phyloP scores from a whole-genome alignment of 1,139 yeast genomes.

The Geotrichum reessii region DNA sequence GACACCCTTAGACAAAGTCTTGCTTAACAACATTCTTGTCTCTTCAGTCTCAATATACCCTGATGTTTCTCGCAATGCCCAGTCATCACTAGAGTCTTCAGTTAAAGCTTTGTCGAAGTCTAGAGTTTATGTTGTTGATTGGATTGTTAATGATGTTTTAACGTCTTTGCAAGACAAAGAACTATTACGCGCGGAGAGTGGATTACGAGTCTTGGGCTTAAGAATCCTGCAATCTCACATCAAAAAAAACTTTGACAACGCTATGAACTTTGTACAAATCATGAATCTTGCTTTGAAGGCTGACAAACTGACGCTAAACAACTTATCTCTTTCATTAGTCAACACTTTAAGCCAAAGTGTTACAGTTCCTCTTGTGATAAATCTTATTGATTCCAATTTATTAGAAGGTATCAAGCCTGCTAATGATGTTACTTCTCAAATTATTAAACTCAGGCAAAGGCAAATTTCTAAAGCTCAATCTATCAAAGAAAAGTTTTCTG shows the following conservation, averaged over 20 bases:
- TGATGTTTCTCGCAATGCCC: slow-evolving; percentile 66
- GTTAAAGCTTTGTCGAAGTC: slow-evolving; percentile 73
- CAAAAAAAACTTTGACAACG: slow-evolving; percentile 52
- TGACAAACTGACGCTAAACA: slow-evolving; percentile 44
- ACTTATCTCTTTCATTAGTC: slow-evolving; percentile 32
- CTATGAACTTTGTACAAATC: slow-evolving; percentile 45
- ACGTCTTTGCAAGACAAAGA: slow-evolving; percentile 52
- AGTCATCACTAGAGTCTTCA: slow-evolving; percentile 59
- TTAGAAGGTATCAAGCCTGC: slow-evolving; percentile 58
- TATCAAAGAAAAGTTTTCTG: slow-evolving; percentile 7
- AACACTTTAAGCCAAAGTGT: slow-evolving; percentile 27
- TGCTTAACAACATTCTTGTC: slow-evolving; percentile 65
- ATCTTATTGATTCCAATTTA: slow-evolving; percentile 42
- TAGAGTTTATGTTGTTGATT: slow-evolving; percentile 34
- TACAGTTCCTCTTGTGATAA: slow-evolving; percentile 14
- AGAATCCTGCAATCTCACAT: slow-evolving; percentile 43
- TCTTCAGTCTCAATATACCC: slow-evolving; percentile 68
- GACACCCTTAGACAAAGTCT: slow-evolving; percentile 56
- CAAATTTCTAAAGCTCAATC: slow-evolving; percentile 39
- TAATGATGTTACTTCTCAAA: slow-evolving; percentile 47
- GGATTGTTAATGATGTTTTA: slow-evolving; percentile 47
- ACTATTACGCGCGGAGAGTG: slow-evolving; percentile 59
- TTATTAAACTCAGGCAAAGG: slow-evolving; percentile 51
- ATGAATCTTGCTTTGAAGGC: slow-evolving; percentile 53
- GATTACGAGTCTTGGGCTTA: slow-evolving; percentile 43